Base-by-base conservation (phyloP, 257 asterid species). In the Plantago major region DNA sequence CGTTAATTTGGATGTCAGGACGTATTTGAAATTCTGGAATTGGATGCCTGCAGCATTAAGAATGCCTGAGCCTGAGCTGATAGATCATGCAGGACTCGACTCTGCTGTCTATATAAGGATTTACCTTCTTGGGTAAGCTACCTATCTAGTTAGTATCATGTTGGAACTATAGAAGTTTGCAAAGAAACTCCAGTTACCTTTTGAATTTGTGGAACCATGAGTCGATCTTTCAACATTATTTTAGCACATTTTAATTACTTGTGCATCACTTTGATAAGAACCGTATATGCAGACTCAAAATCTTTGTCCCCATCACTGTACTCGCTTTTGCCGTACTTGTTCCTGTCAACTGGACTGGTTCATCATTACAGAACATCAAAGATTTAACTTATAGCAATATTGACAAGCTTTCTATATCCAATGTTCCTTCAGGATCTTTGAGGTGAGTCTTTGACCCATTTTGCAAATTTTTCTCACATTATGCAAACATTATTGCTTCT, bases 11-110 rank as follows among this genome's bases (percentile, higher is more conserved):
- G 87, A 87, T 61, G 57, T 65, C 60, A 73, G 67, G 52, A 66
- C 78, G 13, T 83, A 85, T 71, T 52, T 90, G 58, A 81, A 62
- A 67, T 90, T 87, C 73, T 87, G 88, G 89, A 81, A 69, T 58
- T 90, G 97, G 97, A 90, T 87, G 95, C 87, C 87, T 55, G 96
- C 88, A 4, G 96, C 97, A 38, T 72, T 85, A 63, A 74, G 80
- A 63, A 87, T 90, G 97, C 90, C 97, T 2, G 90, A 90, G 45
- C 83, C 81, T 5, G 97, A 87, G 76, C 93, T 90, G 48, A 76
- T 80, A 17, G 92, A 87, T 19, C 95, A 87, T n/a, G 97, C 95
- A 13, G 97, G 97, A 46, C 95, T 90, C 10, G 97, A 90, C 67
- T 87, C 97, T 54, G 87, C 84, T 15, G 84, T 78, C 7, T 90